Conservation (phyloP, 2,329 filamentous ascomycete species). For the Chaetomium sp. region DNA sequence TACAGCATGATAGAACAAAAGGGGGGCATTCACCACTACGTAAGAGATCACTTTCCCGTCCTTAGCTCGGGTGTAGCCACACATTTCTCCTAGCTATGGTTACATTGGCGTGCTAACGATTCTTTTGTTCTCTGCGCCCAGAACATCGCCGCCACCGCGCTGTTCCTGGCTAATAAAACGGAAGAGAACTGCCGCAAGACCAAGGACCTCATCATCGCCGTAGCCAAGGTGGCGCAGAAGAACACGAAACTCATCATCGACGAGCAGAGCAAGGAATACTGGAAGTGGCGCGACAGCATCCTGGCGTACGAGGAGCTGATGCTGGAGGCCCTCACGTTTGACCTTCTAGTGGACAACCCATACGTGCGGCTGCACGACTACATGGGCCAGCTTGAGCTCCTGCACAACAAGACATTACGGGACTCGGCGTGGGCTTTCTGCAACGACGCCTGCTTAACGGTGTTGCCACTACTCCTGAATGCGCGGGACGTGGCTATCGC, state of each 20-base stretch:
- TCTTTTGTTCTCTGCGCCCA: constrained; percentile 26
- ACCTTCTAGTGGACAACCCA: constrained; percentile 82
- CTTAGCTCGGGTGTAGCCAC: not conserved
- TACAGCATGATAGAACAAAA: constrained; percentile 71
- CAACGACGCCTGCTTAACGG: constrained; percentile 81
- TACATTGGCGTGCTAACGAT: not conserved
- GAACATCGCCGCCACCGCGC: constrained; percentile 80
- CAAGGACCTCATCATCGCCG: constrained; percentile 86
- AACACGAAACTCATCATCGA: constrained; percentile 84
- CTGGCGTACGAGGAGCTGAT: constrained; percentile 87
- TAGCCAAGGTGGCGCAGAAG: constrained; percentile 92
- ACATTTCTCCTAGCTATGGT: not conserved
- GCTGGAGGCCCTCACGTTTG: constrained; percentile 87
- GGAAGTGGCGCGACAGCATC: constrained; percentile 94
- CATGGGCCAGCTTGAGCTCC: constrained; percentile 45
- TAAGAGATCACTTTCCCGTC: constrained; percentile 39
- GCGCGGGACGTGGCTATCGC: constrained; percentile 76
- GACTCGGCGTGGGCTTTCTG: constrained; percentile 91
- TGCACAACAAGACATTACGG: constrained; percentile 73
- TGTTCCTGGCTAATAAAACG: constrained; percentile 94
- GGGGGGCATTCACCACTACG: constrained; percentile 81
- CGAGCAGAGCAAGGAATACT: constrained; percentile 96
- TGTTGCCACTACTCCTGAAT: constrained; percentile 73
- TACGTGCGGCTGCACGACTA: constrained; percentile 80
- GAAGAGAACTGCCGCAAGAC: constrained; percentile 97